Base-by-base conservation (phyloP, 176 grass and related monocot genomes). In the Oryza officinalis region DNA sequence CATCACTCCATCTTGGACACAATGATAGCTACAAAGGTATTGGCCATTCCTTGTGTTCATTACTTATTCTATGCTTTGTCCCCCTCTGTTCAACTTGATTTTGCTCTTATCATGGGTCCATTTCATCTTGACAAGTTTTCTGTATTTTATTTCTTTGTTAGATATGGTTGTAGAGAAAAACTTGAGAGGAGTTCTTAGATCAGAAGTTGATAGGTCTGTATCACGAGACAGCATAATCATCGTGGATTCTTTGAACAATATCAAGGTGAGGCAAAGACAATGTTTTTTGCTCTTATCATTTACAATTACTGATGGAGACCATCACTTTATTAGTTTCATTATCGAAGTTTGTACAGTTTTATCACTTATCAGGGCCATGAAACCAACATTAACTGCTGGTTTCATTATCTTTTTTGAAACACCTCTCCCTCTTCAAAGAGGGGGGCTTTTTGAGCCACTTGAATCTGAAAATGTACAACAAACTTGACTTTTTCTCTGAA, bases 151-250 rank as follows among this genome's bases (percentile, higher is more conserved):
- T 86, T 27, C 33, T 35, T 65, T 76, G n/a, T 40, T 83, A 97
- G 95, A 98, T 90, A 95, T 98, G 96, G 75, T 88, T 7, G 85
- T 84, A 26, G 96, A 98, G 91, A 98, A 98, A 89, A 98, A 95
- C 57, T 78, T 98, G 23, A 93, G 96, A 18, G 87, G 33, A 35
- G 33, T 93, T 79, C 85, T 98, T 25, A 98, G 96, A 91, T 98
- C 96, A 46, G 85, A 98, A 90, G 92, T 98, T 83, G 96, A 98
- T 86, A 92, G 92, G 69, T 98, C 91, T 10, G 69, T 98, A 40
- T 95, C 92, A 25, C 90, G 88, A 43, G 91, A 93, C 72, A 91
- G 26, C 89, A 95, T 98, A 77, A 80, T 95, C 27, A 94, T 98
- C 38, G 85, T 95, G 28, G 96, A 98, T 61, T 98, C 96, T 37